Evolutionary conservation across 139 green algal species (phyloP).

Genomic region (Chlorella sorokiniana): DNA sequence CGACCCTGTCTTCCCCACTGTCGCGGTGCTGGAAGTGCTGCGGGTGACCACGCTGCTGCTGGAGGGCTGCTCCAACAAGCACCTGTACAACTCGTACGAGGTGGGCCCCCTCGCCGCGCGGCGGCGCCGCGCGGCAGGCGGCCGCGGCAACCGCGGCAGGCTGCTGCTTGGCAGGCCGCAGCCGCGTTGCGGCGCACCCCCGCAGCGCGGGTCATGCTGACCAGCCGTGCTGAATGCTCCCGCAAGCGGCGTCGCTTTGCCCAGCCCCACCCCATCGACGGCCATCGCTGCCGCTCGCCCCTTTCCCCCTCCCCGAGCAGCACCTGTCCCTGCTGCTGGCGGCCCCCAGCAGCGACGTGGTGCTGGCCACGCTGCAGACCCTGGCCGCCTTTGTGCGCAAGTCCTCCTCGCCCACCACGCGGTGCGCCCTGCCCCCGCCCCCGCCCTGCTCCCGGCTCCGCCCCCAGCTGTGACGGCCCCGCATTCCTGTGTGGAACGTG

Average conservation of each 20-base stretch:
- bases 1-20: slow-evolving; percentile 62
- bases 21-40: slow-evolving; percentile 70
- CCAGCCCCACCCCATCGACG: too few relatives aligned
- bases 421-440: slow-evolving; percentile 4
- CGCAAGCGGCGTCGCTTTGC: too few relatives aligned
- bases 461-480: too few relatives aligned
- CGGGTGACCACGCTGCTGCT: slow-evolving; percentile 74
- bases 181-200: too few relatives aligned
- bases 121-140: too few relatives aligned
- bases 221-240: too few relatives aligned
- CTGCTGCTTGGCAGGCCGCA: too few relatives aligned
- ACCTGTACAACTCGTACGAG: slow-evolving; percentile 89
- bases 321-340: slow-evolving; percentile 79
- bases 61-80: slow-evolving; percentile 93
- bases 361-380: slow-evolving; percentile 67
- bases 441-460: too few relatives aligned
- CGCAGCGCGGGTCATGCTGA: too few relatives aligned
- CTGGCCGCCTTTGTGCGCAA: slow-evolving; percentile 80
- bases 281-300: background rate
- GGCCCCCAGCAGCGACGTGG: slow-evolving; percentile 63
- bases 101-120: too few relatives aligned
- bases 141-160: too few relatives aligned
- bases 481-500: too few relatives aligned
- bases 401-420: slow-evolving; percentile 63
- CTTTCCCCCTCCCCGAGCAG: slow-evolving; percentile 43